A percentile compares a stretch with the other conserved stretches of the same genome.
phyloP scores from a whole-genome alignment of 2,329 filamentous ascomycete species.

The Pseudocercospora eumusae region DNA sequence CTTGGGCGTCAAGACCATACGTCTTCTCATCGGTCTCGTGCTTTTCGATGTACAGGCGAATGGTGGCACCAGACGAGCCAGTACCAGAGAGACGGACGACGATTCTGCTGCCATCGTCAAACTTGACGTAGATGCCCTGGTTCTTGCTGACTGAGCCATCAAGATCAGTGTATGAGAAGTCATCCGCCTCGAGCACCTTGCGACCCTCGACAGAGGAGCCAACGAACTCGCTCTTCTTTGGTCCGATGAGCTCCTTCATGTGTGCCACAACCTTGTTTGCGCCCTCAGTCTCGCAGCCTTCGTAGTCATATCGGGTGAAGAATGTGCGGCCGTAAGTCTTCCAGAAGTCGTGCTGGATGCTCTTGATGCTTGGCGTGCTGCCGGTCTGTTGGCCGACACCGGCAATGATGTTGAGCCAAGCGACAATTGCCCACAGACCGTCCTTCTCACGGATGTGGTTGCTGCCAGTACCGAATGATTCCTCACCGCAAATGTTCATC shows the following conservation, averaged over 20 bases:
- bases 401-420: slow-evolving; percentile 98
- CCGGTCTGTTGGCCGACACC: slow-evolving; percentile 81
- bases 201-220: slow-evolving; percentile 79
- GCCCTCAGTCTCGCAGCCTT: slow-evolving; percentile 86
- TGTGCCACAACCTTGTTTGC: slow-evolving; percentile 87
- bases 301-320: slow-evolving; percentile 99
- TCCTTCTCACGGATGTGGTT: slow-evolving; percentile 99
- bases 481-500: slow-evolving; percentile 97
- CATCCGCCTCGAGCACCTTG: slow-evolving; percentile 84
- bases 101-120: slow-evolving; percentile 91
- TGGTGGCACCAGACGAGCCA: slow-evolving; percentile 91
- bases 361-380: slow-evolving; percentile 85
- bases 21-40: slow-evolving; percentile 79
- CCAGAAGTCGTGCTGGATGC: slow-evolving; percentile 98
- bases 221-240: slow-evolving; percentile 70
- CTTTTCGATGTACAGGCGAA: slow-evolving; percentile 96
- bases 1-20: slow-evolving; percentile 82
- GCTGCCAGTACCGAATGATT: slow-evolving; percentile 95
- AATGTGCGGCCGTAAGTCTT: slow-evolving; percentile 92
- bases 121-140: slow-evolving; percentile 92
- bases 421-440: slow-evolving; percentile 93
- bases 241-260: slow-evolving; percentile 74
- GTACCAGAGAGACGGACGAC: slow-evolving; percentile 94
- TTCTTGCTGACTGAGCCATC: slow-evolving; percentile 94
- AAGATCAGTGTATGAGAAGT: slow-evolving; percentile 99